Conservation (phyloP, 352 stramenopile genomes). For the Phytophthora sp. region DNA sequence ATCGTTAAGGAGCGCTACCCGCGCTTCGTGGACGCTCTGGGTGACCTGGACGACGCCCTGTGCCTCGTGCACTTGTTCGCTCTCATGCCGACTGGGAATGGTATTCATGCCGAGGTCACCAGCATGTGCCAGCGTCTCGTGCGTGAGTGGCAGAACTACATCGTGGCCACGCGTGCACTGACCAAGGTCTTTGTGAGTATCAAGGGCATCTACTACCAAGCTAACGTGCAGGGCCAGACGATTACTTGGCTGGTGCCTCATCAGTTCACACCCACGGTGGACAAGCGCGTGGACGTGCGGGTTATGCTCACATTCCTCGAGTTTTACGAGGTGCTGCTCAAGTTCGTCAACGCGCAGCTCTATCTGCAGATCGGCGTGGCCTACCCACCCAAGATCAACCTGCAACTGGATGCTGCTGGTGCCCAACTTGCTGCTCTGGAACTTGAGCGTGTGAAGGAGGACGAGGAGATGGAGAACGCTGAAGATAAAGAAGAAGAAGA, state of each 20-base stretch:
- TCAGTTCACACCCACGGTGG: conserved; percentile 97
- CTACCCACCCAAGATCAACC: conserved; percentile 95
- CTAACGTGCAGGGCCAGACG: conserved; percentile 90
- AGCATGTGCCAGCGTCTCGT: conserved; percentile 93
- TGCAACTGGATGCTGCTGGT: conserved; percentile 79
- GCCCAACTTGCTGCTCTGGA: conserved; percentile 74
- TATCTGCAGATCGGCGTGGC: conserved; percentile 95
- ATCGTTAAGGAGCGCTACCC: conserved; percentile 99
- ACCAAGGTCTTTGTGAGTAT: conserved; percentile 99
- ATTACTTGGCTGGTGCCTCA: conserved; percentile 99
- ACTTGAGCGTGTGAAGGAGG: conserved; percentile 61
- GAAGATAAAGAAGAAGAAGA: conserved; percentile 40
- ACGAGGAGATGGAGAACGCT: conserved; percentile 37
- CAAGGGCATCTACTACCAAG: conserved; percentile 99
- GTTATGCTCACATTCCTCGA: conserved; percentile 99
- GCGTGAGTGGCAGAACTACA: conserved; percentile 97
- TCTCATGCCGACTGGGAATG: conserved; percentile 91
- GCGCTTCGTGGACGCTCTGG: conserved; percentile 96
- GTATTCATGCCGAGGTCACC: conserved; percentile 88
- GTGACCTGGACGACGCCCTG: conserved; percentile 98
- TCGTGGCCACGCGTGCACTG: conserved; percentile 90
- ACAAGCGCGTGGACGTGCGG: conserved; percentile 97
- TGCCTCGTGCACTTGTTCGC: conserved; percentile 98
- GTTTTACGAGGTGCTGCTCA: conserved; percentile 98
- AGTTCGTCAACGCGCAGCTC: conserved; percentile 99